These are phyloP conservation scores for Aethionema arabicum DNA, from an alignment of 345 rosid genomes.

Conservation along the genomic window DNA sequence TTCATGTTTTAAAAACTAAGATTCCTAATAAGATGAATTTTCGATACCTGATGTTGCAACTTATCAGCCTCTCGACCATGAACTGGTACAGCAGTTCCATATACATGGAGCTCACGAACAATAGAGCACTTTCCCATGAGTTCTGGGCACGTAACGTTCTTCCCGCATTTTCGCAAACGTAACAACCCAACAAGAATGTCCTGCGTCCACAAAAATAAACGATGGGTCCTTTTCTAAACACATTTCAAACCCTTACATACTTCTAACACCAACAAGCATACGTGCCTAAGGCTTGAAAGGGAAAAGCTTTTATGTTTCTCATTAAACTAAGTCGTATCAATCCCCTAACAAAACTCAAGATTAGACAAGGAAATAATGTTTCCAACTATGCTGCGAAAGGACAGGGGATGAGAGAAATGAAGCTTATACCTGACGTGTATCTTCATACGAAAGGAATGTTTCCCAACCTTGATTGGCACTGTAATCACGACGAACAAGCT, in stretches of 20 bases:
- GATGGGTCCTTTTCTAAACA: neutral
- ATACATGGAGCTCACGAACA: slow-evolving; percentile 99
- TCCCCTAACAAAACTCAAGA: neutral
- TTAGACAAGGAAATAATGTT: neutral
- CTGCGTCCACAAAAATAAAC: slow-evolving; percentile 42
- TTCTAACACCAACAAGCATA: neutral
- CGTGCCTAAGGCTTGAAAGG: neutral
- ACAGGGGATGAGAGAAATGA: neutral
- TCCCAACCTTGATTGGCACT: slow-evolving; percentile 99
- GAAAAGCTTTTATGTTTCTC: slow-evolving; percentile 2
- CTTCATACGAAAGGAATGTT: slow-evolving; percentile 95
- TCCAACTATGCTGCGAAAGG: neutral
- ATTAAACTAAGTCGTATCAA: slow-evolving; percentile 4
- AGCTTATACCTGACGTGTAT: slow-evolving; percentile 75
- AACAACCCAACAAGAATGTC: slow-evolving; percentile 95
- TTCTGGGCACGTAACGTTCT: slow-evolving; percentile 87
- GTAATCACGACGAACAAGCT: slow-evolving; percentile 99
- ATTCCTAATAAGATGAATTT: neutral
- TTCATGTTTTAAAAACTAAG: too few relatives aligned
- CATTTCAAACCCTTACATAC: neutral
- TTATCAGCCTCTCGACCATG: slow-evolving; percentile 96
- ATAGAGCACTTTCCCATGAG: slow-evolving; percentile 85
- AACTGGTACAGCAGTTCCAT: slow-evolving; percentile 99
- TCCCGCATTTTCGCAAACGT: slow-evolving; percentile 87
- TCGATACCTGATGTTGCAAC: slow-evolving; percentile 91